phyloP scores from a whole-genome alignment of 176 grass and related monocot species.

The Elaeis guineensis region DNA sequence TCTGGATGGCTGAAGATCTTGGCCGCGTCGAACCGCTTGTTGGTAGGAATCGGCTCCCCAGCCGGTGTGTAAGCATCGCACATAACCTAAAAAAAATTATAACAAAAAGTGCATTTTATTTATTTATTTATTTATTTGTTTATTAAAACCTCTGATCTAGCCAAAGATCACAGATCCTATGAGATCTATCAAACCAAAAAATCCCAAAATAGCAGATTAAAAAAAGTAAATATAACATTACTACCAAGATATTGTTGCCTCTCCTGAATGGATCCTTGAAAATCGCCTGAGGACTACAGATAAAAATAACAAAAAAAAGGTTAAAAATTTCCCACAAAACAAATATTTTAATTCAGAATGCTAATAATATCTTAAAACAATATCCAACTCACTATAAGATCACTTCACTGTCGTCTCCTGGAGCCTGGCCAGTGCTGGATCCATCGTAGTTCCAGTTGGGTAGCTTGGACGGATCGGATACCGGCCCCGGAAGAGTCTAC shows the following conservation, averaged over 20 bases:
- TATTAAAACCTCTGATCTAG: neutral
- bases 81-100: constrained; percentile 5
- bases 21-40: constrained; percentile 9
- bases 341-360: neutral
- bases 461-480: neutral
- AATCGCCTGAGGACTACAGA: constrained; percentile 8
- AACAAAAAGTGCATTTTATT: neutral
- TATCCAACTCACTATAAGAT: constrained; percentile 13
- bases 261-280: constrained; percentile 24
- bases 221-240: neutral
- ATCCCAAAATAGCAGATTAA: neutral
- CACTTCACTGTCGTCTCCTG: constrained; percentile 19
- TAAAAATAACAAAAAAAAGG: neutral
- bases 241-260: constrained; percentile 18
- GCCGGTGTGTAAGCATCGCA: constrained; percentile 12
- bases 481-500: constrained; percentile 16
- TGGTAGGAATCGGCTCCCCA: constrained; percentile 19
- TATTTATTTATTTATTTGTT: too few relatives aligned
- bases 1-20: constrained; percentile 22
- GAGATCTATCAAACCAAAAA: neutral
- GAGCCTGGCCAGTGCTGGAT: constrained; percentile 17
- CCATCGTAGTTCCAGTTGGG: constrained; percentile 27
- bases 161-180: too few relatives aligned
- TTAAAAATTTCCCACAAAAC: neutral
- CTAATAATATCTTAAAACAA: neutral